Evolutionary conservation across 225 moss, liverwort and hornwort species (phyloP).

Genomic region (Pleurozium schreberi): DNA sequence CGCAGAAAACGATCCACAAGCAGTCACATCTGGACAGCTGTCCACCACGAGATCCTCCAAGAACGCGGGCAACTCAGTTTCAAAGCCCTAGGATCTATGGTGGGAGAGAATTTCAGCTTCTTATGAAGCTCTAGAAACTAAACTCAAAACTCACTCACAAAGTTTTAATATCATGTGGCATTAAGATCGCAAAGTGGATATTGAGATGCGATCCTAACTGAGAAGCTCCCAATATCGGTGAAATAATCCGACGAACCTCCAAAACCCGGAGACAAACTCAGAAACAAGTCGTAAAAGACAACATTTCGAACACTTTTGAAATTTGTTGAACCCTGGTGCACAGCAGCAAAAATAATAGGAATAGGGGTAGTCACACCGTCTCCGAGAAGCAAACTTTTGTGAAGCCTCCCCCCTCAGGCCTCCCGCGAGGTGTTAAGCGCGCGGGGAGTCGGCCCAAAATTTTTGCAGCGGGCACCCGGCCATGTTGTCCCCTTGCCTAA

Average conservation of each 20-base stretch:
- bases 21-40: background rate
- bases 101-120: background rate
- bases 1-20: background rate
- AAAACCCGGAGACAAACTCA: background rate
- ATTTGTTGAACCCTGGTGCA: no score
- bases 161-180: background rate
- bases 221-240: background rate
- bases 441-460: no score
- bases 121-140: background rate
- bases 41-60: background rate
- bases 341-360: no score
- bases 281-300: no score
- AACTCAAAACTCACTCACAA: background rate
- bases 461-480: no score
- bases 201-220: background rate
- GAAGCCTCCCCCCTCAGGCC: no score
- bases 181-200: background rate
- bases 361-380: no score
- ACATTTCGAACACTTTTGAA: no score
- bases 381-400: no score
- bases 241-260: background rate
- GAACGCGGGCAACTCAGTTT: background rate
- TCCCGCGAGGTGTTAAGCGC: no score
- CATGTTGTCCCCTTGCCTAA: no score
- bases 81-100: background rate